Evolutionary conservation across 371 early-diverging fungal genomes (phyloP).

Genomic region (Mucor sp.): DNA sequence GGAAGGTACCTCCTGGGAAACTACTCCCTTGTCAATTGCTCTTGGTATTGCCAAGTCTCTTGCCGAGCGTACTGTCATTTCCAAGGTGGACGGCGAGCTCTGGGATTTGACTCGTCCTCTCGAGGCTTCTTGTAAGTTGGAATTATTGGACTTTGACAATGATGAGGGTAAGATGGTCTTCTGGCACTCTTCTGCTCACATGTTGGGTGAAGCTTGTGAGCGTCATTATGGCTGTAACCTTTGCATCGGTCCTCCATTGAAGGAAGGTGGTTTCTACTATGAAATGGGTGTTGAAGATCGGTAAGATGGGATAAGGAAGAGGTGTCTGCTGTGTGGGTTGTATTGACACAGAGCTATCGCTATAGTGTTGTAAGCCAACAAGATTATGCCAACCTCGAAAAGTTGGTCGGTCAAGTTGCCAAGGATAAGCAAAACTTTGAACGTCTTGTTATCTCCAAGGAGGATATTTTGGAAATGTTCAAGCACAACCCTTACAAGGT

Average conservation of each 20-base stretch:
- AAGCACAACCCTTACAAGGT: constrained; percentile 97
- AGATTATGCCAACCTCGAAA: constrained; percentile 90
- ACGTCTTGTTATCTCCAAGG: constrained; percentile 89
- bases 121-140: constrained; percentile 78
- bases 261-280: constrained; percentile 99
- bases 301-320: constrained; percentile 21
- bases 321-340: background rate
- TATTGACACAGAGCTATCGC: background rate
- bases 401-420: constrained; percentile 82
- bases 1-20: constrained; percentile 94
- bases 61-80: constrained; percentile 90
- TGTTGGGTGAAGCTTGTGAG: constrained; percentile 98
- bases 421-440: constrained; percentile 98
- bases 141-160: constrained; percentile 96
- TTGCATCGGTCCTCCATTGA: constrained; percentile 98
- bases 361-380: constrained; percentile 71
- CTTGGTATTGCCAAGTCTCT: constrained; percentile 86
- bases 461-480: constrained; percentile 96
- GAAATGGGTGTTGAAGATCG: constrained; percentile 91
- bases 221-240: constrained; percentile 96
- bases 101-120: constrained; percentile 95
- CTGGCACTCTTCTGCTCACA: constrained; percentile 99
- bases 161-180: constrained; percentile 96
- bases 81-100: constrained; percentile 94
- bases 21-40: constrained; percentile 96